Evolutionary conservation across 176 grass and related monocot genomes (phyloP).

Genomic region (Carex kokanica): DNA sequence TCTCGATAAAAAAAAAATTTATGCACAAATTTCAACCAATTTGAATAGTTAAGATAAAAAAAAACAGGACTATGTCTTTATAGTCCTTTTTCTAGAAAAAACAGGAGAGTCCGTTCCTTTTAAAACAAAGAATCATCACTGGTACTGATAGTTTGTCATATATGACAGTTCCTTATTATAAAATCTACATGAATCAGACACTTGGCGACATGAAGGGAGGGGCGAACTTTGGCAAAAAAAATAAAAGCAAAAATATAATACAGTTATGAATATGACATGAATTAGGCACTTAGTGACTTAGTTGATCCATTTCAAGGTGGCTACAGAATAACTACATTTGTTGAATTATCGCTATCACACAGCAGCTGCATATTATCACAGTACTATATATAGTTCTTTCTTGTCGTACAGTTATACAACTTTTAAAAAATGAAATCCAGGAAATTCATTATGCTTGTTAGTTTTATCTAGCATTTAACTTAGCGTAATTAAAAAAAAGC

Average conservation of each 20-base stretch:
- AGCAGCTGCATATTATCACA: not conserved
- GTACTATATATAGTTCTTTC: not conserved
- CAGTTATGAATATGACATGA: not conserved
- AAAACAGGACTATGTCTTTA: too few relatives aligned
- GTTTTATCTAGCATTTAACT: not conserved
- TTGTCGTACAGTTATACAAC: not conserved
- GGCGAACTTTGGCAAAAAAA: not conserved
- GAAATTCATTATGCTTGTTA: not conserved
- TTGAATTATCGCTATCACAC: slow-evolving; percentile 16
- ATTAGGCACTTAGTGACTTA: not conserved
- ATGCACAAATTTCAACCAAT: too few relatives aligned
- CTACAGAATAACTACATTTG: not conserved
- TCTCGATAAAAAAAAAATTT: too few relatives aligned
- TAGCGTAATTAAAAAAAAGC: not conserved
- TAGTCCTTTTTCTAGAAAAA: too few relatives aligned
- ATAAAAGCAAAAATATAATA: not conserved
- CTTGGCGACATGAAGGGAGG: too few relatives aligned
- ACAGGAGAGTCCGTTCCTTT: too few relatives aligned
- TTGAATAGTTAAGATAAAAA: too few relatives aligned
- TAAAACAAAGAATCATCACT: too few relatives aligned
- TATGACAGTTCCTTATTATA: too few relatives aligned
- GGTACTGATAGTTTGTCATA: too few relatives aligned
- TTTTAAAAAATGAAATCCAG: too few relatives aligned
- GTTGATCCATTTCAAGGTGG: not conserved
- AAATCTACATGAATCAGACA: too few relatives aligned